Percentiles rank a stretch among this genome's conserved stretches.
phyloP scores from a whole-genome alignment of 345 rosid species.

The Gossypium anomalum region DNA sequence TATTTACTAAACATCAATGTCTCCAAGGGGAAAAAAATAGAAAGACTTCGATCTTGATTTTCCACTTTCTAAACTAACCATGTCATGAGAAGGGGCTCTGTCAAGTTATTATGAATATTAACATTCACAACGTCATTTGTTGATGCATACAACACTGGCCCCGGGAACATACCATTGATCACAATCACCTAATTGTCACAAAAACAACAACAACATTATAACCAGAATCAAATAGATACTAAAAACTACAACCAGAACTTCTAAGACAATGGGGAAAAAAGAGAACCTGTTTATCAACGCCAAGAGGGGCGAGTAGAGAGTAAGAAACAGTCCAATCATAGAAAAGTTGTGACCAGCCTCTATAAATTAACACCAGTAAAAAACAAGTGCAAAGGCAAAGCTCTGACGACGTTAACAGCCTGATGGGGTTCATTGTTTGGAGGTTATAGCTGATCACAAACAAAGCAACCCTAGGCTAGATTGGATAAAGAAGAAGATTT shows the following conservation, averaged over 20 bases:
- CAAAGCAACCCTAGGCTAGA: neutral
- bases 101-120: conserved; percentile 24
- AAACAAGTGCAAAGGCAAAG: conserved; percentile 1
- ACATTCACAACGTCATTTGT: conserved; percentile 30
- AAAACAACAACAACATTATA: neutral
- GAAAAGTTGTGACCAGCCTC: conserved; percentile 22
- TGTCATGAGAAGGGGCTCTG: conserved; percentile 33
- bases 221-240: neutral
- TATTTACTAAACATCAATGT: neutral
- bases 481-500: neutral
- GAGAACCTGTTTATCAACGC: conserved; percentile 38
- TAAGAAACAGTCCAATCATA: conserved; percentile 47
- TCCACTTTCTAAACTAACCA: conserved; percentile 19
- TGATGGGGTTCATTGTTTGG: neutral
- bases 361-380: neutral
- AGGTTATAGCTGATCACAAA: neutral
- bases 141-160: conserved; percentile 30
- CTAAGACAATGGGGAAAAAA: neutral
- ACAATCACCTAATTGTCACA: neutral
- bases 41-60: neutral
- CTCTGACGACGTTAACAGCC: neutral
- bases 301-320: conserved; percentile 45
- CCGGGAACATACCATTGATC: conserved; percentile 33
- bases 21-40: neutral
- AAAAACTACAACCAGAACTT: neutral